These are phyloP conservation scores for Yamadazyma dushanensis DNA, from an alignment of 1,139 yeast species.

Conservation along the genomic window DNA sequence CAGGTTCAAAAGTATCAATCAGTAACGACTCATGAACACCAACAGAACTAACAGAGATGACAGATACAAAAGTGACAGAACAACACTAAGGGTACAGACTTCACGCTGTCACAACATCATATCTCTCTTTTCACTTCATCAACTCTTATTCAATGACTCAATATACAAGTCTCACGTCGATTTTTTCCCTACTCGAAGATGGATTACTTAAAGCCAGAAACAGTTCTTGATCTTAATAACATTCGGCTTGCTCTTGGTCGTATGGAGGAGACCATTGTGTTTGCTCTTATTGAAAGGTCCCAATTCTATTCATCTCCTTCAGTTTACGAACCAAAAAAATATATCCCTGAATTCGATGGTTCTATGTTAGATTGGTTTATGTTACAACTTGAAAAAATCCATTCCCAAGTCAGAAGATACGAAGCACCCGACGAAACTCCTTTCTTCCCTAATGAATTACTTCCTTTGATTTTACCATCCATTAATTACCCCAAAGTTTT, in stretches of 20 bases:
- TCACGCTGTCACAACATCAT: background rate
- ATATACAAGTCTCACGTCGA: too few species aligned
- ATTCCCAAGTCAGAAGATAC: conserved; percentile 83
- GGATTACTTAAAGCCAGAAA: conserved; percentile 85
- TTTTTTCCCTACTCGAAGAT: conserved; percentile 32
- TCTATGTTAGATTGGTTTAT: conserved; percentile 87
- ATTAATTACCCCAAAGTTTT: conserved; percentile 76
- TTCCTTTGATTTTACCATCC: conserved; percentile 73
- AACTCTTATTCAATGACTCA: background rate
- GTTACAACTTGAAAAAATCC: conserved; percentile 71
- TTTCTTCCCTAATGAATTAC: conserved; percentile 71
- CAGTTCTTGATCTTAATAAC: conserved; percentile 77
- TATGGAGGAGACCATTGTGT: conserved; percentile 95
- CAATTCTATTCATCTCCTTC: conserved; percentile 79
- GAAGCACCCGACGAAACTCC: conserved; percentile 97
- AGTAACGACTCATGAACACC: background rate
- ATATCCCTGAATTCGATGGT: conserved; percentile 72
- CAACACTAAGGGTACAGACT: background rate
- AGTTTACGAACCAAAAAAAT: conserved; percentile 63
- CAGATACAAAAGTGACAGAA: too few species aligned
- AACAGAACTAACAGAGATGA: too few species aligned
- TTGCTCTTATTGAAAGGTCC: conserved; percentile 88
- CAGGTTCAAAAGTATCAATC: conserved; percentile 20
- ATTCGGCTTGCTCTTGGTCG: conserved; percentile 83
- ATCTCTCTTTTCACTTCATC: background rate